Evolutionary conservation across 441 rosid species (phyloP).

Genomic region (Croton setiger): DNA sequence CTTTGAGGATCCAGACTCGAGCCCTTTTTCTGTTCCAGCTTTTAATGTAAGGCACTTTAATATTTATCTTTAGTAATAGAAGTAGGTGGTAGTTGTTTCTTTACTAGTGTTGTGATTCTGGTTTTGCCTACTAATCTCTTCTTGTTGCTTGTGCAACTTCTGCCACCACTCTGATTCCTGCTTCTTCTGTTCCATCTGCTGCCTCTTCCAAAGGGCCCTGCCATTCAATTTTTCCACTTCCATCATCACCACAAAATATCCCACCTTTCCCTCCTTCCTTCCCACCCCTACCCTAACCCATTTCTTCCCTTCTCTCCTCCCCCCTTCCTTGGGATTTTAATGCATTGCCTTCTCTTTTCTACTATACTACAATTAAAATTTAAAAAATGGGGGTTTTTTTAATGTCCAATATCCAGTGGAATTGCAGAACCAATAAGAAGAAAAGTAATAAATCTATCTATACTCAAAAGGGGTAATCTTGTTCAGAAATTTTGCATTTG

Average conservation of each 20-base stretch:
- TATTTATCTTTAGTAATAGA: background rate
- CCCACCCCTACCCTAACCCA: constrained; percentile 42
- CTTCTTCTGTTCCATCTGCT: constrained; percentile 27
- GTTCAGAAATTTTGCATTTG: constrained; percentile 9
- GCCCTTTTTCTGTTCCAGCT: constrained; percentile 49
- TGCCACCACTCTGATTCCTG: constrained; percentile 43
- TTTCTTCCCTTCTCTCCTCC: constrained; percentile 24
- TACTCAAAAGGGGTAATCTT: constrained; percentile 10
- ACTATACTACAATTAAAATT: constrained; percentile 7
- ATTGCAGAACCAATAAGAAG: constrained; percentile 12
- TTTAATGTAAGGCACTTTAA: constrained; percentile 28
- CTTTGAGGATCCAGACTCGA: constrained; percentile 61
- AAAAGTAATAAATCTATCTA: constrained; percentile 1
- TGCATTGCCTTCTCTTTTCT: constrained; percentile 14
- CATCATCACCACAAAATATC: constrained; percentile 26
- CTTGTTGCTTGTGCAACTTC: constrained; percentile 21
- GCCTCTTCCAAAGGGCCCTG: constrained; percentile 45
- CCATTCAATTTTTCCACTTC: constrained; percentile 52
- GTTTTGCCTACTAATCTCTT: constrained; percentile 18
- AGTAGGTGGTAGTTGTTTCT: constrained; percentile 24
- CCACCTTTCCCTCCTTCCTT: constrained; percentile 1
- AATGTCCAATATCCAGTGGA: constrained; percentile 15
- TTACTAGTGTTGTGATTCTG: constrained; percentile 23
- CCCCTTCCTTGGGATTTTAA: constrained; percentile 26
- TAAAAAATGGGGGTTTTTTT: constrained; percentile 8